Base-by-base conservation (phyloP, 345 rosid species). In the Citrus hindsii region DNA sequence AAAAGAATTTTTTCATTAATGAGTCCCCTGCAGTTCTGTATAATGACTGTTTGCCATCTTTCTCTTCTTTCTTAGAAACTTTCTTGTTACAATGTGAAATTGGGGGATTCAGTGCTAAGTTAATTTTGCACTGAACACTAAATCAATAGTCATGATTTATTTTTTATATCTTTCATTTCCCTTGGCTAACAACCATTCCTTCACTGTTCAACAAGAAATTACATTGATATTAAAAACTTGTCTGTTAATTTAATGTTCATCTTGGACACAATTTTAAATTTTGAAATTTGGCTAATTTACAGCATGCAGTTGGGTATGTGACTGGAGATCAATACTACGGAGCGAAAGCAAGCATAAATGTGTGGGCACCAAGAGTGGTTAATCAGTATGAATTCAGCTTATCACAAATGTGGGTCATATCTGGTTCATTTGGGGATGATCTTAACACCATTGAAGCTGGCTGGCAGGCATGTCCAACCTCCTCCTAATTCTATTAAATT, bases 401-500 rank as follows among this genome's bases (percentile, higher is more conserved):
- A 77, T 96, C 99, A 12, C 99, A 96, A 40, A 71, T 96, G 84
- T 96, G 99, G 99, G 91, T 96, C 79, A 92, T 96, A 64, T 93
- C 99, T 25, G 99, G 99, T 59, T 92, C 98, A 0, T 96, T 96
- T 56, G 92, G 92, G 0, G 82, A 92, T 59, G 99, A 96, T 83
- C 98, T 96, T 60, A 96, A 96, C 83, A 96, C 99, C 77, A 96
- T 96, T 64, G 99, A 96, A 89, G 97, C 99, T 76, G 99, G 99
- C 55, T 96, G 99, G 99, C 99, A 96, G 90, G 99, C 89, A 86
- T 27, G 42, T 72, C 51, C 48, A 38, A 27, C 51, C 18, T 46
- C 51, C 51, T 46, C 51, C 51, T 46, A 46, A 46, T 46, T 13
- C 5, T n/a, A 24, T 48, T 46, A 6, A 68, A 30, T 51, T 60